A percentile compares a stretch with the other conserved stretches of the same genome.
These are phyloP conservation scores for Solanum chiquidenum DNA, from an alignment of 257 asterid genomes.

Conservation along the genomic window DNA sequence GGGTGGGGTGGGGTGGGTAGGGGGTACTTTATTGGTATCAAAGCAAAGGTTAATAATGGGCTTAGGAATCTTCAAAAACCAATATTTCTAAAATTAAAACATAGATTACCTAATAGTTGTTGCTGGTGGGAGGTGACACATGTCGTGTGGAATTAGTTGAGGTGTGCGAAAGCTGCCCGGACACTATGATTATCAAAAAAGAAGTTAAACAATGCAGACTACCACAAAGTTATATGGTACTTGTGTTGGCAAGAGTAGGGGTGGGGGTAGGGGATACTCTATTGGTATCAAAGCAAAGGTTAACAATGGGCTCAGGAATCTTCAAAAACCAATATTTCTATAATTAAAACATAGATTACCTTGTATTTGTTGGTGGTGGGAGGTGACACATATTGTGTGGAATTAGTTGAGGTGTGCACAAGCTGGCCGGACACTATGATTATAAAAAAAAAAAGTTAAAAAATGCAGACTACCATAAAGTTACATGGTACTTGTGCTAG, in stretches of 20 bases:
- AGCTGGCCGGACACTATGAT: too few species aligned
- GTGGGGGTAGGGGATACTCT: too few species aligned
- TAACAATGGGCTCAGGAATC: background rate
- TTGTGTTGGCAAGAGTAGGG: background rate
- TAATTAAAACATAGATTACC: too few species aligned
- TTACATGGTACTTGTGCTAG: background rate
- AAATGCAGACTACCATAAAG: background rate
- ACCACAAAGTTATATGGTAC: background rate
- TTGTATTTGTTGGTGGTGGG: too few species aligned
- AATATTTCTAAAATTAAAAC: background rate
- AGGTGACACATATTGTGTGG: too few species aligned
- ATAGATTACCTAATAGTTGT: background rate
- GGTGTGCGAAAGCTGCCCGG: background rate
- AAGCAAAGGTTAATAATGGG: background rate
- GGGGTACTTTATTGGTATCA: too few species aligned
- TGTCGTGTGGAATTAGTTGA: background rate
- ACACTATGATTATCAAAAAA: too few species aligned
- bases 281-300: background rate
- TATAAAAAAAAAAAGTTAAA: too few species aligned
- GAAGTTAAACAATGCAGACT: background rate
- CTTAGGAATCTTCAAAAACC: background rate
- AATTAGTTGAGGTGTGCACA: background rate
- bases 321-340: background rate
- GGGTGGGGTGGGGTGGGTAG: too few species aligned
- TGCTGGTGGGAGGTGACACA: background rate